These are phyloP conservation scores for Tolypocladium ophioglossoides DNA, from an alignment of 2,329 filamentous ascomycete species.

Conservation along the genomic window DNA sequence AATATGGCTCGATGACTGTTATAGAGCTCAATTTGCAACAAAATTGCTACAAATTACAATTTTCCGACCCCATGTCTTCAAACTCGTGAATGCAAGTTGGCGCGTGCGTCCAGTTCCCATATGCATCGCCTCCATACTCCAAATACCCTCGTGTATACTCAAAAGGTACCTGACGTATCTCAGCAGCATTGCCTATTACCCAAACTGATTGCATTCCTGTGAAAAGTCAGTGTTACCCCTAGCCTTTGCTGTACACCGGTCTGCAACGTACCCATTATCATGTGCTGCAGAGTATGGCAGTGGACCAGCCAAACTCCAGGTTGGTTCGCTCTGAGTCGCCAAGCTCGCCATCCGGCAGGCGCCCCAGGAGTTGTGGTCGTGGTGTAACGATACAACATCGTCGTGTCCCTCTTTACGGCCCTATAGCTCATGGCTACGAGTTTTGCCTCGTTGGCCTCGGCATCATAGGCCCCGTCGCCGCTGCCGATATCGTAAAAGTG, in stretches of 20 bases:
- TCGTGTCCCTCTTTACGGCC: not conserved
- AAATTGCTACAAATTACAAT: too few species aligned
- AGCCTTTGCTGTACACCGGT: not conserved
- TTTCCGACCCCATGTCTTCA: not conserved
- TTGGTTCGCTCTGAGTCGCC: conserved; percentile 36
- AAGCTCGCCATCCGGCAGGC: conserved; percentile 48
- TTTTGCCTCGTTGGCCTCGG: not conserved
- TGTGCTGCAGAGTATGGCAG: conserved; percentile 48
- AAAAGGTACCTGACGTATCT: conserved; percentile 9
- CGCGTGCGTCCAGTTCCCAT: conserved; percentile 22
- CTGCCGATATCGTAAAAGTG: conserved; percentile 9
- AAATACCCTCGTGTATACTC: conserved; percentile 30
- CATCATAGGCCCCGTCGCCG: conserved; percentile 4
- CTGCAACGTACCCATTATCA: conserved; percentile 33
- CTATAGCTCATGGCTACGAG: not conserved
- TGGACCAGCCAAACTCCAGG: conserved; percentile 51
- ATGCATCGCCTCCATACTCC: conserved; percentile 32
- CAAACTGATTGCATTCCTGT: conserved; percentile 15
- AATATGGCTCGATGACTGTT: too few species aligned
- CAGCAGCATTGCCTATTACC: conserved; percentile 13
- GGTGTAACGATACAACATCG: conserved; percentile 30
- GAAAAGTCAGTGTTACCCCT: not conserved
- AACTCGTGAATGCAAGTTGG: not conserved
- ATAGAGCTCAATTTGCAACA: too few species aligned
- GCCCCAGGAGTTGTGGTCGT: conserved; percentile 26